A percentile compares a stretch with the other conserved stretches of the same genome.
Evolutionary conservation across 495 filamentous ascomycete genomes (phyloP).

Genomic region (Aspergillus haitiensis): DNA sequence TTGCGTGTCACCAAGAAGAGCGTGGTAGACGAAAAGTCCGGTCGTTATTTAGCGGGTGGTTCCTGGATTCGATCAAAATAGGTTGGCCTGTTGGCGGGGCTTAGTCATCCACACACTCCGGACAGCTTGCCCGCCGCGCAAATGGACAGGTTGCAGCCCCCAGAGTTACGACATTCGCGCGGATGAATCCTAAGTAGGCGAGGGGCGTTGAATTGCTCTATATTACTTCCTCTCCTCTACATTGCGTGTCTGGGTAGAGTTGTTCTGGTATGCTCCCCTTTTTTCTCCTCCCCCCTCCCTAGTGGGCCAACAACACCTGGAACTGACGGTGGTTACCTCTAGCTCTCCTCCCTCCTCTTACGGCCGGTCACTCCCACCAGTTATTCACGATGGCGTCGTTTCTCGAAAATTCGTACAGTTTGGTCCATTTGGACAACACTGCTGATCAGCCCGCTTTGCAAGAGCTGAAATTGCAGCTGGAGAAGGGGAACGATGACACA

Average conservation of each 20-base stretch:
- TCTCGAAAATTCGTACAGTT: conserved; percentile 87
- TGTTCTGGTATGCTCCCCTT: conserved; percentile 27
- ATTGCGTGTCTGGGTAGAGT: conserved; percentile 32
- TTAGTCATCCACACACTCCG: conserved; percentile 55
- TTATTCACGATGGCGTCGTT: conserved; percentile 82
- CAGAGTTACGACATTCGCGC: conserved; percentile 34
- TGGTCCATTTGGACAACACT: conserved; percentile 94
- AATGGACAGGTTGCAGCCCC: conserved; percentile 46
- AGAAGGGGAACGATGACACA: conserved; percentile 95
- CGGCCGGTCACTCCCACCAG: conserved; percentile 20
- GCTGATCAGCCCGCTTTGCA: conserved; percentile 86
- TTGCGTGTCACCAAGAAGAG: background rate
- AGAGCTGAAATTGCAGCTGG: conserved; percentile 89
- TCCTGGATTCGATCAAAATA: conserved; percentile 18
- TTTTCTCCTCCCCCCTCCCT: conserved; percentile 23
- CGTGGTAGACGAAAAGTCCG: conserved; percentile 7
- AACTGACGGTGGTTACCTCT: conserved; percentile 38
- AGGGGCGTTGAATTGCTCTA: conserved; percentile 44
- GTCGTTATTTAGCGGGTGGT: conserved; percentile 3
- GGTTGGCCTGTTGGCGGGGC: conserved; percentile 35
- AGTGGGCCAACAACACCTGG: conserved; percentile 39
- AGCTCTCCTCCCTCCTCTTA: conserved; percentile 37
- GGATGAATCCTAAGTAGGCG: conserved; percentile 44
- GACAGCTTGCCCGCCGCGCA: conserved; percentile 42
- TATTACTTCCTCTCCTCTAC: conserved; percentile 24